Evolutionary conservation across 768 basidiomycete genomes (phyloP).

Genomic region (Lactarius tabidus): DNA sequence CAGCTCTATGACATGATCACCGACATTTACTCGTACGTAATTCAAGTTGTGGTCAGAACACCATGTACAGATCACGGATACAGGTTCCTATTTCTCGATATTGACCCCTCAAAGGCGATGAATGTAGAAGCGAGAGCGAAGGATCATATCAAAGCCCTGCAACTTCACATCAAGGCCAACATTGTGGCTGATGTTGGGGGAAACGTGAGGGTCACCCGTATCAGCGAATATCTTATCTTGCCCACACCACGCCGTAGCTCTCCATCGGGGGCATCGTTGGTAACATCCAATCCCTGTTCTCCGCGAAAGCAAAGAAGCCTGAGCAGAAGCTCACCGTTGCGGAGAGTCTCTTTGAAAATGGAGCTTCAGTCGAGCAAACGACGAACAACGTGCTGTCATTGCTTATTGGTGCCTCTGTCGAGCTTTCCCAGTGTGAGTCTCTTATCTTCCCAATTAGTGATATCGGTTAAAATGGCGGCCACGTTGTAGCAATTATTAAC

Average conservation of each 20-base stretch:
- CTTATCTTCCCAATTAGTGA: not conserved
- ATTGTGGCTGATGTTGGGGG: conserved; percentile 40
- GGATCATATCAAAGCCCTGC: conserved; percentile 49
- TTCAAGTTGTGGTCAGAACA: not conserved
- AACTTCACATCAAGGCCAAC: conserved; percentile 51
- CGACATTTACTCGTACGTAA: conserved; percentile 65
- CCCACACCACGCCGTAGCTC: conserved; percentile 27
- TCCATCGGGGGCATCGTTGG: conserved; percentile 42
- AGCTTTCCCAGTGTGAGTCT: conserved; percentile 59
- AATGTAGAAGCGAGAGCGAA: conserved; percentile 49
- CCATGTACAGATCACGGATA: not conserved
- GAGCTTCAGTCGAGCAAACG: conserved; percentile 54
- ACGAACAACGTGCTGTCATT: conserved; percentile 72
- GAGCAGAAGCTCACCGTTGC: conserved; percentile 42
- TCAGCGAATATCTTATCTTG: not conserved
- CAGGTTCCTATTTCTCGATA: conserved; percentile 75
- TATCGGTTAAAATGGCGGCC: not conserved
- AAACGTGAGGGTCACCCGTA: conserved; percentile 36
- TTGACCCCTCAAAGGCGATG: conserved; percentile 57
- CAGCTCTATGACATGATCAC: conserved; percentile 61
- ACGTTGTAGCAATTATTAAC: conserved; percentile 53
- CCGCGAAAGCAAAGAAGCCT: conserved; percentile 40
- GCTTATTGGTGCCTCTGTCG: conserved; percentile 61
- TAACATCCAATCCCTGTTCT: conserved; percentile 46
- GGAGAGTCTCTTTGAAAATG: conserved; percentile 54